Evolutionary conservation across 202 grass and related monocot genomes (phyloP), one percentile per base, ranked within the genome.

Genomic region (Digitaria exilis): DNA sequence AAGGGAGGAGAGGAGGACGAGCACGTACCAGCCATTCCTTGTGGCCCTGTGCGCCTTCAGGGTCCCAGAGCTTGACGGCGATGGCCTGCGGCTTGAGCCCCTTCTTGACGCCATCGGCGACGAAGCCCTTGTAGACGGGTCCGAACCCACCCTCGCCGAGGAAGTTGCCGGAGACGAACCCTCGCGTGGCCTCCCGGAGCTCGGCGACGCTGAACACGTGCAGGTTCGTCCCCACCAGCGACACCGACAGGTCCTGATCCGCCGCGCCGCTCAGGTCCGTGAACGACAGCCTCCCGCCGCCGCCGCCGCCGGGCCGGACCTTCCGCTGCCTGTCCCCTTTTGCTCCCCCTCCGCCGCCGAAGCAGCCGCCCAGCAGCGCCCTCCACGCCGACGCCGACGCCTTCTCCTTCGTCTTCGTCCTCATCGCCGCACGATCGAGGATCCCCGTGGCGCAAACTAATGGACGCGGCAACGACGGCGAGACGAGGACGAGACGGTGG

Each of bases 111-210:
- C 89, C 91, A 21, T 86, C 89, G 79, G 60, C 89, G 68, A 97
- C 82, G 89, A 93, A 89, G 21, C 94, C 94, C 84, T 93, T 96
- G 88, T 96, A 96, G 0, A 96, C 94, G 60, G 94, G 94, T 2
- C 94, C 94, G 81, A 96, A 96, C 12, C 94, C 94, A 54, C 94
- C 94, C 84, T 96, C 94, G 43, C 94, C 94, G 34, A 96, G 86
- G 77, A 96, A 96, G 79, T 96, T 96, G 81, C 82, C 83, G 71
- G 62, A 56, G 44, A 73, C 88, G 88, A 96, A 96, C 6, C 84
- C 84, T 5, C 82, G 64, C 41, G 94, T 96, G 11, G 87, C 81
- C 1, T 76, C 84, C 1, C 87, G 90, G 12, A 96, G 86, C 74
- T 96, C 94, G 0, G 91, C 77, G 0, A 96, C 88, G 22, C 64